These are phyloP conservation scores for Sclerotinia glacialis DNA, from an alignment of 2,329 filamentous ascomycete species.

Conservation along the genomic window DNA sequence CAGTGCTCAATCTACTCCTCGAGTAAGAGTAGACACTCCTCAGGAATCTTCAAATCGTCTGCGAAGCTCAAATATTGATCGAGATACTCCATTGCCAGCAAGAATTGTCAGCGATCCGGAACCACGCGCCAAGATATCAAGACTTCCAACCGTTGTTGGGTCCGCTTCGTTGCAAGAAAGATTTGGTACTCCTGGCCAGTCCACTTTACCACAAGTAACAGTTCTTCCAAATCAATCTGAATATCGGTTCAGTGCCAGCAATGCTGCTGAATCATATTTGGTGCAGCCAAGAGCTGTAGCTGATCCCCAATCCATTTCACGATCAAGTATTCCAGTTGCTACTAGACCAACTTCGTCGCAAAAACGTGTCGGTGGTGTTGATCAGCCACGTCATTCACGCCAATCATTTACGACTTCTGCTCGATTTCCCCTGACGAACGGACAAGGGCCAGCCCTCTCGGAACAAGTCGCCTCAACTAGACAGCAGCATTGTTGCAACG, in stretches of 20 bases:
- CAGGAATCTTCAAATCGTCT: no score
- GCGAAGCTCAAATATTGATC: background rate
- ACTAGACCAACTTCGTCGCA: no score
- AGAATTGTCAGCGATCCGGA: background rate
- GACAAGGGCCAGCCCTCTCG: no score
- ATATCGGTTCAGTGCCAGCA: background rate
- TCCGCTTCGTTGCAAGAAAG: background rate
- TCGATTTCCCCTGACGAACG: no score
- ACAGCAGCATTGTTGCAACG: no score
- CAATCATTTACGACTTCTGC: no score
- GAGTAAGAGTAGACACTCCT: background rate
- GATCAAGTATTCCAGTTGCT: no score
- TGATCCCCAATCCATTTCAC: background rate
- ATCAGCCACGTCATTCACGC: no score
- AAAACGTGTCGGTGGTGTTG: no score
- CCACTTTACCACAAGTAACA: background rate
- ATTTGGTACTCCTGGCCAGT: accelerated
- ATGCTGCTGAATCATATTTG: accelerated
- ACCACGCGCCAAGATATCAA: background rate
- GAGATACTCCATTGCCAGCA: background rate
- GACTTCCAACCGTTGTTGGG: background rate
- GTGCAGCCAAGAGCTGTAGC: background rate
- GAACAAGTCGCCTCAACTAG: no score
- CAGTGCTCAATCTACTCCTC: no score
- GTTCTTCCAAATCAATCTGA: no score